Evolutionary conservation across 176 grass and related monocot genomes (phyloP).

Genomic region (Carex littledalei): DNA sequence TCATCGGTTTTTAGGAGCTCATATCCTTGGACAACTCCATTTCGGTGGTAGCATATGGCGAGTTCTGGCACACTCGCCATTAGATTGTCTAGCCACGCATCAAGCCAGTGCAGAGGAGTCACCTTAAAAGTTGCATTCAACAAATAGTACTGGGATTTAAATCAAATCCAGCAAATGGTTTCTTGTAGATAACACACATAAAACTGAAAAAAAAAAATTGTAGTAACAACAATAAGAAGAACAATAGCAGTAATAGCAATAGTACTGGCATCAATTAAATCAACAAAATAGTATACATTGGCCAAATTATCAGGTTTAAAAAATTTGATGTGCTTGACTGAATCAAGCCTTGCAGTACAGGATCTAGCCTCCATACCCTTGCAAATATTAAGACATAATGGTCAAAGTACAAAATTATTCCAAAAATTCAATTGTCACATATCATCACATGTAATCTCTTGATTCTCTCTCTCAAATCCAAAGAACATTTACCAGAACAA

Average conservation of each 20-base stretch:
- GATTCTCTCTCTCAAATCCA: not conserved
- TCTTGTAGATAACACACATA: not conserved
- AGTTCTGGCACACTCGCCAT: slow-evolving; percentile 97
- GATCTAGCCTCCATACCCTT: not conserved
- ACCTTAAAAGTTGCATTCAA: slow-evolving; percentile 40
- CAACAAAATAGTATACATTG: not conserved
- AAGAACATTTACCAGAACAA: not conserved
- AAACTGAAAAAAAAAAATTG: not conserved
- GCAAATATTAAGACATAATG: not conserved
- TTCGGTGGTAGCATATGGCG: slow-evolving; percentile 94
- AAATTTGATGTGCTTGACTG: not conserved
- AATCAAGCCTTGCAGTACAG: not conserved
- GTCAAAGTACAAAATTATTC: not conserved
- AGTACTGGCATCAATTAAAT: not conserved
- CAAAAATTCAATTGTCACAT: not conserved
- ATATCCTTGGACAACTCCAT: slow-evolving; percentile 97
- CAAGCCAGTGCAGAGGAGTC: slow-evolving; percentile 92
- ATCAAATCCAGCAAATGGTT: not conserved
- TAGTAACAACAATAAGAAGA: not conserved
- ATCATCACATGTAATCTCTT: not conserved
- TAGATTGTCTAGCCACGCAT: slow-evolving; percentile 97
- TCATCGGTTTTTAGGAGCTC: slow-evolving; percentile 97
- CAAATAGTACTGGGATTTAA: not conserved
- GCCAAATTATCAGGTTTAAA: not conserved
- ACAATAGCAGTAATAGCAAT: not conserved